These are phyloP conservation scores for Cajanus cajan DNA, from an alignment of 306 rosid genomes.

Conservation along the genomic window DNA sequence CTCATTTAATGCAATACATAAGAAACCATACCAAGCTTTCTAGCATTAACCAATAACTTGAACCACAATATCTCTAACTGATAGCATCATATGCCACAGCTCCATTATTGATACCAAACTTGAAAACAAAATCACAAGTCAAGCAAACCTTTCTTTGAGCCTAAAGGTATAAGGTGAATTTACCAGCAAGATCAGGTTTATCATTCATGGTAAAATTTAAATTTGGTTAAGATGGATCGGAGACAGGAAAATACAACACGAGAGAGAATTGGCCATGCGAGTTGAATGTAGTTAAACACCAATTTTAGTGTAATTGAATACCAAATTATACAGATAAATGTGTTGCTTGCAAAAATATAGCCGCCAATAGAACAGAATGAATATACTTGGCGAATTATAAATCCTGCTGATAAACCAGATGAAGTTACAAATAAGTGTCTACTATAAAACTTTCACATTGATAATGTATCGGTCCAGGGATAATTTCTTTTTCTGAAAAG, in stretches of 20 bases:
- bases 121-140: conserved; percentile 12
- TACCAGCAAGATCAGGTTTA: conserved; percentile 45
- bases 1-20: conserved; percentile 42
- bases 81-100: conserved; percentile 45
- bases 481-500: background rate
- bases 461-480: conserved; percentile 1
- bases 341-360: background rate
- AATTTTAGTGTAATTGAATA: background rate
- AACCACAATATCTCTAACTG: conserved; percentile 38
- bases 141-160: too few relatives aligned
- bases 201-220: conserved; percentile 45
- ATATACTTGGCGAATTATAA: background rate
- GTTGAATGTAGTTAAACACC: conserved; percentile 39
- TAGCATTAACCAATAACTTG: conserved; percentile 52
- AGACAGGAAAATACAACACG: conserved; percentile 33
- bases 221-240: conserved; percentile 40
- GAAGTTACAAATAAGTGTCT: conserved; percentile 4
- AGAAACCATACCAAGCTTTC: conserved; percentile 56
- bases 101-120: conserved; percentile 46
- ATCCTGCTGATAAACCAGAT: background rate
- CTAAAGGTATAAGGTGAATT: conserved; percentile 44
- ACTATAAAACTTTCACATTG: background rate
- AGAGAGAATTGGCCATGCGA: conserved; percentile 43
- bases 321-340: background rate
- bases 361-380: background rate